Conservation (phyloP, 2,329 filamentous ascomycete genomes). For the Chrysoporthe austroafricana region DNA sequence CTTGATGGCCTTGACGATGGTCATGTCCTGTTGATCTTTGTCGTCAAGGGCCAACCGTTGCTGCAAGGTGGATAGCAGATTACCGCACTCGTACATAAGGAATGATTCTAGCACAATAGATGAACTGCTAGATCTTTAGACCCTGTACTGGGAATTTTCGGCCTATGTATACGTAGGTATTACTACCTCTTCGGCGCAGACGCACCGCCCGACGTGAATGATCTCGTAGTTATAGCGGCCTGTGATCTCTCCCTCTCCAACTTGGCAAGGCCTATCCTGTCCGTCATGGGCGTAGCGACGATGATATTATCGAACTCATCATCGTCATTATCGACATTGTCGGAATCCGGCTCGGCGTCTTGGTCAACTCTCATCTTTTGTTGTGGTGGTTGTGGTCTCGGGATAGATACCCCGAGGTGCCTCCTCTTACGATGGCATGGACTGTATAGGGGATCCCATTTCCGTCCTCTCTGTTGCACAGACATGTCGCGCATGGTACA, state of each 20-base stretch:
- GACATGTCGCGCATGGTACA: constrained; percentile 81
- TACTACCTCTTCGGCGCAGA: constrained; percentile 55
- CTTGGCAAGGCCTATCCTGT: constrained; percentile 70
- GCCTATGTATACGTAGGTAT: background rate
- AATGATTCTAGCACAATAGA: background rate
- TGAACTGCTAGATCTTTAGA: background rate
- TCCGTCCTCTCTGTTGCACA: constrained; percentile 80
- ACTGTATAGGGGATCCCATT: constrained; percentile 57
- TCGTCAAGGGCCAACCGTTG: constrained; percentile 69
- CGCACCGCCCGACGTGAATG: constrained; percentile 54
- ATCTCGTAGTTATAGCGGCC: constrained; percentile 52
- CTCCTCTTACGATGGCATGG: no score
- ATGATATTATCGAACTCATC: constrained; percentile 93
- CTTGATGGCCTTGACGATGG: constrained; percentile 67
- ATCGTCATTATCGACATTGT: constrained; percentile 63
- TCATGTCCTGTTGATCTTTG: constrained; percentile 69
- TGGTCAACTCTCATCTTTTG: constrained; percentile 71
- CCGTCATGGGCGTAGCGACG: constrained; percentile 85
- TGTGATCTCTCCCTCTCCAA: constrained; percentile 59
- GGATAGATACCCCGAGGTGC: constrained; percentile 43
- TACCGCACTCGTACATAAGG: background rate
- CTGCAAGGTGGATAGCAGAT: constrained; percentile 52
- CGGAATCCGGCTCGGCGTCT: constrained; percentile 58
- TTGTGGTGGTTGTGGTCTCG: constrained; percentile 58
- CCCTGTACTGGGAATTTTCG: background rate